phyloP scores from a whole-genome alignment of 2,329 filamentous ascomycete genomes.

The Pestalotiopsis sp. region DNA sequence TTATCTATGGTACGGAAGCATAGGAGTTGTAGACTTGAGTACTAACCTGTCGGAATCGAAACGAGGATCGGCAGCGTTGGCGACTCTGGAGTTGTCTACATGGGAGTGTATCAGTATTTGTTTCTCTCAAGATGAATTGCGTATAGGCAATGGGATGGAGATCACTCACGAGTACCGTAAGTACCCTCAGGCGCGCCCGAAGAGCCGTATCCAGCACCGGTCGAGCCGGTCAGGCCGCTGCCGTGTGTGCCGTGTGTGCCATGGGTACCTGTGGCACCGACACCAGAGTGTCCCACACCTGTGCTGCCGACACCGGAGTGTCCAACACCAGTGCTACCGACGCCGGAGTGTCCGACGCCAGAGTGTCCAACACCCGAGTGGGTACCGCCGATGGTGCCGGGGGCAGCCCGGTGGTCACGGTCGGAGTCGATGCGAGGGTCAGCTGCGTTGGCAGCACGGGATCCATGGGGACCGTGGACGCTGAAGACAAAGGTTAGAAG shows the following conservation, averaged over 20 bases:
- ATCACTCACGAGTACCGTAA: slow-evolving; percentile 26
- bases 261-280: background rate
- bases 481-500: background rate
- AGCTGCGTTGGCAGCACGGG: slow-evolving; percentile 1
- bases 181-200: slow-evolving; percentile 15
- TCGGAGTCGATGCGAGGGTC: slow-evolving; percentile 38
- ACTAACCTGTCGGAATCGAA: slow-evolving; percentile 32
- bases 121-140: too few species aligned
- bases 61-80: slow-evolving; percentile 28
- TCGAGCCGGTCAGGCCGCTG: slow-evolving; percentile 38
- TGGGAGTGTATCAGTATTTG: too few species aligned
- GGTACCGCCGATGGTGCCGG: slow-evolving; percentile 15
- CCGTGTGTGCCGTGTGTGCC: slow-evolving; percentile 51
- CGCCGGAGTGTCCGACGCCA: slow-evolving; percentile 16
- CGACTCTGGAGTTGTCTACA: slow-evolving; percentile 8
- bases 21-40: too few species aligned
- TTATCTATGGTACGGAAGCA: too few species aligned
- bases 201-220: slow-evolving; percentile 11
- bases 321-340: background rate
- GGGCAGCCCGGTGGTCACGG: slow-evolving; percentile 33
- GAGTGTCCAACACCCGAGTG: slow-evolving; percentile 16
- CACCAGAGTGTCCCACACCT: slow-evolving; percentile 26
- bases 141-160: too few species aligned
- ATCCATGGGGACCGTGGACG: slow-evolving; percentile 23
- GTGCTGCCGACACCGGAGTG: slow-evolving; percentile 22